phyloP scores from a whole-genome alignment of 202 grass and related monocot species.

The Zoysia matrella region DNA sequence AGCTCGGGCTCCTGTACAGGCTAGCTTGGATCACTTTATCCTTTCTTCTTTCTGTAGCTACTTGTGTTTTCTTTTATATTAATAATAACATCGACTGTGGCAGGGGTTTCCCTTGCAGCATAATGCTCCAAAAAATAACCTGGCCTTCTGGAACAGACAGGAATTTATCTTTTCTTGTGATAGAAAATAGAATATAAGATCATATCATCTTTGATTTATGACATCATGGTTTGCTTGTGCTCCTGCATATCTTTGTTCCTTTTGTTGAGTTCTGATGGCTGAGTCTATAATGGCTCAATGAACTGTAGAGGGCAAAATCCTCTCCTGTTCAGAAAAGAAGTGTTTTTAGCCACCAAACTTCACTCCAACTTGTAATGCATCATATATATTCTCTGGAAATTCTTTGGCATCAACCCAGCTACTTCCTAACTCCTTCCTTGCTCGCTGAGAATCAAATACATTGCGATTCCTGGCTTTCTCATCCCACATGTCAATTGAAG shows the following conservation, averaged over 20 bases:
- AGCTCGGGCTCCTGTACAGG: too few relatives aligned
- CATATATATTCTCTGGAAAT: conserved; percentile 42
- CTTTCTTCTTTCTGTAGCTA: too few relatives aligned
- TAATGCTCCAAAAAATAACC: too few relatives aligned
- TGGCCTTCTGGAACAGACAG: neutral
- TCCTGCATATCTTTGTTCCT: conserved; percentile 8
- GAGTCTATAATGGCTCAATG: conserved; percentile 11
- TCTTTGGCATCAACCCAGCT: conserved; percentile 57
- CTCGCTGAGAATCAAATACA: conserved; percentile 41
- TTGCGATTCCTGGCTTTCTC: conserved; percentile 48
- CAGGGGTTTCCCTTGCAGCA: too few relatives aligned
- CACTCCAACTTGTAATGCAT: conserved; percentile 47
- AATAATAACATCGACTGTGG: too few relatives aligned
- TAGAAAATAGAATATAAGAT: conserved; percentile 5
- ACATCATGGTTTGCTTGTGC: neutral
- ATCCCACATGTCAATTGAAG: conserved; percentile 76
- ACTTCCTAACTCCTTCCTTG: conserved; percentile 60
- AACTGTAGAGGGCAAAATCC: conserved; percentile 8
- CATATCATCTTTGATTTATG: conserved; percentile 16
- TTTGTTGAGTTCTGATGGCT: conserved; percentile 2
- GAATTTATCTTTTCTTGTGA: conserved; percentile 10
- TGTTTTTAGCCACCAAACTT: conserved; percentile 10
- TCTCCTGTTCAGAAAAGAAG: neutral
- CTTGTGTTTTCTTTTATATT: too few relatives aligned
- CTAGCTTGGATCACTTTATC: too few relatives aligned